A percentile compares a stretch with the other conserved stretches of the same genome.
phyloP scores from a whole-genome alignment of 768 basidiomycete genomes.

The Hygrocybe punicea region DNA sequence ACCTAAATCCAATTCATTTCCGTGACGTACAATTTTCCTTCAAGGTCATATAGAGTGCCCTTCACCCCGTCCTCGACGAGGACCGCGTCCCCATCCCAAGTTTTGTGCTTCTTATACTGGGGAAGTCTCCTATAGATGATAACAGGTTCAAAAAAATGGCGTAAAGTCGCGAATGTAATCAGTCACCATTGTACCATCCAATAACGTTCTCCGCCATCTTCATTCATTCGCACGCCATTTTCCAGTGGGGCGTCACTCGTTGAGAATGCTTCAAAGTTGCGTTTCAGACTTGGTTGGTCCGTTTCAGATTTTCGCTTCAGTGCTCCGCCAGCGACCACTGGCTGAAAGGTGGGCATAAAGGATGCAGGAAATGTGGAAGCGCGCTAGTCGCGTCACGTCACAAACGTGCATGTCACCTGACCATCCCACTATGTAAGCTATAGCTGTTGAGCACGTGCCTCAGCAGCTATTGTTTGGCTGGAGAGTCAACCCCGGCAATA shows the following conservation, averaged over 20 bases:
- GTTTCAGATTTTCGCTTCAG: constrained; percentile 40
- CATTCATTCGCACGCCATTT: background rate
- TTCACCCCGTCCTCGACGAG: constrained; percentile 48
- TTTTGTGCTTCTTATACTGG: constrained; percentile 81
- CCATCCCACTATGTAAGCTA: no score
- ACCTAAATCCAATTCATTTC: constrained; percentile 1
- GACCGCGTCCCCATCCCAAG: constrained; percentile 84
- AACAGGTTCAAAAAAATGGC: background rate
- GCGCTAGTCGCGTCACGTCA: no score
- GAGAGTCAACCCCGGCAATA: no score
- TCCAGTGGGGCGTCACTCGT: background rate
- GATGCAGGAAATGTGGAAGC: no score
- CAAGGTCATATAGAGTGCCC: constrained; percentile 55
- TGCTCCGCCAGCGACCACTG: constrained; percentile 16
- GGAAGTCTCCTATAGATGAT: constrained; percentile 51
- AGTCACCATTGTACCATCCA: constrained; percentile 81
- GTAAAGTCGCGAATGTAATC: background rate
- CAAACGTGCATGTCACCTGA: no score
- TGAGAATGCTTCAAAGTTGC: constrained; percentile 20
- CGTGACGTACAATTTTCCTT: constrained; percentile 58
- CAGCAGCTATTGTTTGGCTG: no score
- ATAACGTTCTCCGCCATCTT: constrained; percentile 35
- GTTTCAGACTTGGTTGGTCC: constrained; percentile 31
- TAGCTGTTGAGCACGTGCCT: no score
- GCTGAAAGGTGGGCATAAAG: constrained; percentile 34